These are phyloP conservation scores for Zymoseptoria crescenta DNA, from an alignment of 2,329 filamentous ascomycete genomes.

Conservation along the genomic window DNA sequence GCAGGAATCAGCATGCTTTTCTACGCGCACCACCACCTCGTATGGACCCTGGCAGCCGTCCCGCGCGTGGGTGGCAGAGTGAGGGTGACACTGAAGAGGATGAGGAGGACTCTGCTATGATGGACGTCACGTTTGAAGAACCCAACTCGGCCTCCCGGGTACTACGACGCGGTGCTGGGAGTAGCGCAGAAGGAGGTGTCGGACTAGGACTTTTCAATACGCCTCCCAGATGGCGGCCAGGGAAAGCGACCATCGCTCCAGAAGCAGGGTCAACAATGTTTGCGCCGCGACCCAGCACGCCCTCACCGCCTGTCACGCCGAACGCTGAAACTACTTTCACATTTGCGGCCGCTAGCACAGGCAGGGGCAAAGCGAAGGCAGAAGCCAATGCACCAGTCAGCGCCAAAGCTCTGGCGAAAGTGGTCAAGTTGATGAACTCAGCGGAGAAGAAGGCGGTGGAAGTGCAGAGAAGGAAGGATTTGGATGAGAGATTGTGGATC, in stretches of 20 bases:
- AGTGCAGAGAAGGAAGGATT: constrained; percentile 8
- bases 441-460: constrained; percentile 12
- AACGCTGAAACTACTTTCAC: not conserved
- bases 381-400: not conserved
- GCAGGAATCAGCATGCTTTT: constrained; percentile 18
- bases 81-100: constrained; percentile 9
- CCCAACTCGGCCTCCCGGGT: constrained; percentile 21
- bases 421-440: not conserved
- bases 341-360: not conserved
- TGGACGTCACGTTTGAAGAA: constrained; percentile 9
- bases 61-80: not conserved
- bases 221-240: not conserved
- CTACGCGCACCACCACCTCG: constrained; percentile 5
- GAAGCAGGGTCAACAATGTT: not conserved
- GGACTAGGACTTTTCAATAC: constrained; percentile 11
- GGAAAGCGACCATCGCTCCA: not conserved
- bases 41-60: not conserved
- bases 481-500: constrained; percentile 26
- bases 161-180: not conserved
- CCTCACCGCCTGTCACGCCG: not conserved
- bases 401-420: not conserved
- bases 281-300: not conserved
- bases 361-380: not conserved
- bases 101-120: constrained; percentile 18
- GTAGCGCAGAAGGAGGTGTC: not conserved